Evolutionary conservation across 2,329 filamentous ascomycete species (phyloP).

Genomic region (Teratosphaeria zuluensis): DNA sequence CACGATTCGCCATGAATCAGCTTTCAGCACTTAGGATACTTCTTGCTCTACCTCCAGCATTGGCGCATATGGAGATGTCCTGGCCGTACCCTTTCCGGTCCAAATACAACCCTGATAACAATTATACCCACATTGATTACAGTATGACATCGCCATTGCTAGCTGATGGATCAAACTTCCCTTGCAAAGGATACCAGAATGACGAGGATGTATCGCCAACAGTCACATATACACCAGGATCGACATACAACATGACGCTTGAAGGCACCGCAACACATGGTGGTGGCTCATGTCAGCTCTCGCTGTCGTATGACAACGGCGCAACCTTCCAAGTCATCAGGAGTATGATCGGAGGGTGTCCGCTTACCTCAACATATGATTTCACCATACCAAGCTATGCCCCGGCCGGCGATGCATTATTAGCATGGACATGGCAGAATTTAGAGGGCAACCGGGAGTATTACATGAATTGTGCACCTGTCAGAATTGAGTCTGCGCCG

Average conservation of each 20-base stretch:
- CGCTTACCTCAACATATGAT: slow-evolving; percentile 44
- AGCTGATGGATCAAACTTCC: slow-evolving; percentile 54
- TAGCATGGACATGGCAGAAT: slow-evolving; percentile 56
- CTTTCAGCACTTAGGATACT: slow-evolving; percentile 4
- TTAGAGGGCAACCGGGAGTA: slow-evolving; percentile 62
- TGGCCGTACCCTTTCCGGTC: slow-evolving; percentile 45
- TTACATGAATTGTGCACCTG: slow-evolving; percentile 72
- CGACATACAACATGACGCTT: slow-evolving; percentile 54
- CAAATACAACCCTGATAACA: slow-evolving; percentile 37
- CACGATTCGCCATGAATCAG: not conserved
- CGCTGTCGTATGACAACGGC: slow-evolving; percentile 64
- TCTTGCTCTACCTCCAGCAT: slow-evolving; percentile 9
- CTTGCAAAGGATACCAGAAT: slow-evolving; percentile 61
- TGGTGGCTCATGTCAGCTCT: slow-evolving; percentile 68
- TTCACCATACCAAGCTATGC: slow-evolving; percentile 59
- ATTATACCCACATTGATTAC: slow-evolving; percentile 50
- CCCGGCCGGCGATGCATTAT: slow-evolving; percentile 50
- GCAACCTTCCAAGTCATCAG: slow-evolving; percentile 59
- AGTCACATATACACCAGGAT: slow-evolving; percentile 53
- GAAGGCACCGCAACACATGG: slow-evolving; percentile 45
- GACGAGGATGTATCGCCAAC: slow-evolving; percentile 44
- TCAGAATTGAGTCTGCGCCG: slow-evolving; percentile 13
- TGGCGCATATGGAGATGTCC: slow-evolving; percentile 46
- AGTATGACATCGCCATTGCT: slow-evolving; percentile 60
- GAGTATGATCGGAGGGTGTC: slow-evolving; percentile 51